Evolutionary conservation across 129 eudicot genomes (phyloP), one percentile per base, ranked within the genome.

Genomic region (Centrapalus pauciflorus): DNA sequence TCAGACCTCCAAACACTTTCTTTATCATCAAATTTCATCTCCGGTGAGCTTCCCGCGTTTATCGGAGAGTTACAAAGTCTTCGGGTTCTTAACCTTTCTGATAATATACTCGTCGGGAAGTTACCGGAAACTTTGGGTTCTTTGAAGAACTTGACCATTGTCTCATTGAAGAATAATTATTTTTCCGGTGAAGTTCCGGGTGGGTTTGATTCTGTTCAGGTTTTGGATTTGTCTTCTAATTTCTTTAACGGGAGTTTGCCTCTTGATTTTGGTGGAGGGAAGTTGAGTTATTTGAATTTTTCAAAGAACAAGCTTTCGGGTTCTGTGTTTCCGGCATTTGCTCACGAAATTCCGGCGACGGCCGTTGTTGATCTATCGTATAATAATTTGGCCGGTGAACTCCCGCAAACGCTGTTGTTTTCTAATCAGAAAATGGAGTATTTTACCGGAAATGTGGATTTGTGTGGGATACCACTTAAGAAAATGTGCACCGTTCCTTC

Each of bases 381-480:
- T 69, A 94, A 94, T 63, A 66, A 67, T 30, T 76, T 94, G 8
- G 65, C 97, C 3, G 99, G 99, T 0, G 69, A 80, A 70, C 84
- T 94, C 48, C 99, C 97, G 13, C 68, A 76, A 23, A 34, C 70
- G 7, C n/a, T 8, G 40, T 32, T 81, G 0, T 67, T 89, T 0
- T 49, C 77, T 4, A 76, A 81, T 58, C 93, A 80, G 60, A 83
- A 80, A 73, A 37, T 46, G 6, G 93, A 82, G 27, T 55, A 67
- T n/a, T 94, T 79, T 48, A 64, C 43, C 3, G 99, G 99, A 30
- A 93, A 93, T 13, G 23, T 37, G 33, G 80, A 84, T 9, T 80
- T 93, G 4, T 93, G 99, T 57, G 96, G 99, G 61, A 84, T 82
- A 45, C 96, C 96, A 17, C 63, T 89, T 1, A 78, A 74, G 58